Base-by-base conservation (phyloP, 805 yeast species). In the Starmerella asiatica region DNA sequence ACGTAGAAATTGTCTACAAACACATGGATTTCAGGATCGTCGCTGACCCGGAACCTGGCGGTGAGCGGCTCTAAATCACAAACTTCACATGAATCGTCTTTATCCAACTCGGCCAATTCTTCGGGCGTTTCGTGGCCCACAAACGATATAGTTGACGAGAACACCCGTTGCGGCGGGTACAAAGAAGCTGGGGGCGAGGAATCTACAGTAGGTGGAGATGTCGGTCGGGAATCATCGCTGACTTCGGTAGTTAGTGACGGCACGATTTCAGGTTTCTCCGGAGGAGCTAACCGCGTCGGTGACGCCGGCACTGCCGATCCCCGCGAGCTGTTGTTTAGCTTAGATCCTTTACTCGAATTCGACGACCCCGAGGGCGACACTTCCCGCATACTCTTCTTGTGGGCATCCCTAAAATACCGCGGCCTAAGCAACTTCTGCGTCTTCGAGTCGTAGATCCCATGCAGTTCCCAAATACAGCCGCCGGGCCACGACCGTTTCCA, bases 401-500 rank as follows among this genome's bases (percentile, higher is more conserved):
- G 18, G 3, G 28, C 16, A 24, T 44, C 9, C 49, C 46, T 48
- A 79, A 32, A 79, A 57, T 74, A 79, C 43, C 71, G 62, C 0
- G 77, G 70, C 19, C 39, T 37, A 21, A 52, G 41, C 21, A 56
- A 44, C 21, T 56, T 54, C 23, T 69, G 42, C 17, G 69, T 59
- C 2, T 49, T 48, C 2, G 65, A 39, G 37, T 70, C 70, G 94
- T 95, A 88, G 12, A 88, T 77, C 0, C 77, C 81, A 50, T 77
- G 78, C 42, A 73, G 75, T 12, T 80, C 85, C 77, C 82, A 86
- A 12, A 85, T 67, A 59, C 96, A 88, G 34, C 63, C 64, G 0
- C 91, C 93, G 1, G 77, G 55, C 96, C 96, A 88, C 36, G 60
- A 66, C 51, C 96, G 70, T 20, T 62, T 49, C 72, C 91, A 88